Base-by-base conservation (phyloP, 2,329 filamentous ascomycete species). In the Taxawa tesnikishii region DNA sequence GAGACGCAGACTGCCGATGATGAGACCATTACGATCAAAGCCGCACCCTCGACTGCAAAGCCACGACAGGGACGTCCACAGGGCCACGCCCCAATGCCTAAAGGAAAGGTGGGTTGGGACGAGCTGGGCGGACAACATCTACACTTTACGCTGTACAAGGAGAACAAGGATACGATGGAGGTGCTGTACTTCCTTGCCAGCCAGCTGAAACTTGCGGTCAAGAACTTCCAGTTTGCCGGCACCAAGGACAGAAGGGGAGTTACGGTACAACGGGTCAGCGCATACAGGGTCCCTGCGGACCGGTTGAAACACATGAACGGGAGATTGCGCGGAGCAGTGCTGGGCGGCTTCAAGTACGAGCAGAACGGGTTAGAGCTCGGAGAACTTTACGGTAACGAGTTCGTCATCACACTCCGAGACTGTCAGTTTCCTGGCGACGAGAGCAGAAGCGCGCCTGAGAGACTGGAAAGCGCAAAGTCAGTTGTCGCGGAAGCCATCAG, bases 91-190 rank as follows among this genome's bases (percentile, higher is more conserved):
- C 31, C 42, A 29, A 33, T 31, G 7, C 44, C 50, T 28, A 53
- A 54, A 30, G 57, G 61, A 27, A 69, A 67, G 43, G 46, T 70
- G 21, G 64, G 61, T 32, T 81, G 75, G 75, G 61, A 73, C 32
- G 75, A 80, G 42, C 60, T 77, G 26, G 76, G 68, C n/a, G 83
- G 81, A 12, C 79, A 85, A 29, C 90, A 83, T 53, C 62, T 94
- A 10, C 85, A 94, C 54, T 93, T 94, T 54, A 88, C 83, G 1
- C 66, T 94, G 31, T 92, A 88, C 70, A 94, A 94, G 60, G 87
- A 94, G 60, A 94, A 94, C 60, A 87, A 88, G 51, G 87, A 94
- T 51, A 94, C 87, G 1, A 92, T 94, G 82, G 87, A 94, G 46
- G 79, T 83, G 0, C 67, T 92, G 32, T 78, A 74, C 32, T 83